These are phyloP conservation scores for Cystofilobasidium bisporidii DNA, from an alignment of 768 basidiomycete species.

Conservation along the genomic window DNA sequence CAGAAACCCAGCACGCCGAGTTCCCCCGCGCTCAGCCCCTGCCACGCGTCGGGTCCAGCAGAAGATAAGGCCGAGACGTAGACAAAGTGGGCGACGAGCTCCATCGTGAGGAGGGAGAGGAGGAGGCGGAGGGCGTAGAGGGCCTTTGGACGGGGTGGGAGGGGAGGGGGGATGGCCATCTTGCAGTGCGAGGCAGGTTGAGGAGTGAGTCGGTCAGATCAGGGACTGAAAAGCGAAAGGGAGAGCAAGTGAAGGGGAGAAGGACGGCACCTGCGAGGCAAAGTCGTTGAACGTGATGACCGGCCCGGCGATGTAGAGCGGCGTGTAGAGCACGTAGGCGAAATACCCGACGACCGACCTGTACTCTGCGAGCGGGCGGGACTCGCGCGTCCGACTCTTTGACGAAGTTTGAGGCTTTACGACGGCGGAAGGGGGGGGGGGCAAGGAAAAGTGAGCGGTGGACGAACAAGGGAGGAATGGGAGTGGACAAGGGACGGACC, in stretches of 20 bases:
- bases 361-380: conserved; percentile 55
- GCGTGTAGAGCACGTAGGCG: conserved; percentile 80
- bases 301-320: conserved; percentile 90
- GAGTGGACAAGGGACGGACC: too few relatives aligned
- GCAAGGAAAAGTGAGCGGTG: neutral
- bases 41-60: conserved; percentile 80
- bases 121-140: conserved; percentile 8
- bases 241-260: neutral
- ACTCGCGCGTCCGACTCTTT: conserved; percentile 52
- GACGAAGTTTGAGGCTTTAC: conserved; percentile 38
- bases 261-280: conserved; percentile 63
- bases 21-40: conserved; percentile 62
- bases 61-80: conserved; percentile 93
- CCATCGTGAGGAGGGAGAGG: conserved; percentile 53
- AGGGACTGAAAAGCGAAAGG: neutral
- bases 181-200: too few relatives aligned
- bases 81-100: conserved; percentile 84
- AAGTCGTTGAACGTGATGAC: conserved; percentile 96
- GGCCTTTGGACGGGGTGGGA: neutral
- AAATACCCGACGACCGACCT: conserved; percentile 59
- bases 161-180: neutral
- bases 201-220: neutral
- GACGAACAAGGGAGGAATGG: too few relatives aligned
- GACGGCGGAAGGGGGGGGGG: neutral
- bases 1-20: conserved; percentile 91